Percentiles rank a stretch among this genome's conserved stretches.
Evolutionary conservation across 108 stramenopile species (phyloP).

Genomic region (Asterionellopsis glacialis): DNA sequence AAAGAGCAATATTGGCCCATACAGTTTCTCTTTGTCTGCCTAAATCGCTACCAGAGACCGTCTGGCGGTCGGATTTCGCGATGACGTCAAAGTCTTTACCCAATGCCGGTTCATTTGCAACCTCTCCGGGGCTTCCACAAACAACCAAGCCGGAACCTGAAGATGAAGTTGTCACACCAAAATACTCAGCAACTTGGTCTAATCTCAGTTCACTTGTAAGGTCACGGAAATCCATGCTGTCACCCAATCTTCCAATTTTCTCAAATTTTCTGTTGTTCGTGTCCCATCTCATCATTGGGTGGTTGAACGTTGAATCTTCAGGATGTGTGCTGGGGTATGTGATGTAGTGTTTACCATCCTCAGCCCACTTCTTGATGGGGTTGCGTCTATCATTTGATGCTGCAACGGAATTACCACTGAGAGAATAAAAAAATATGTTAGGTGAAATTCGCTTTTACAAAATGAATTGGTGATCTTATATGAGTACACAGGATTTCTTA

Average conservation of each 20-base stretch:
- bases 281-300: constrained; percentile 36
- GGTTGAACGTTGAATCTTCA: not conserved
- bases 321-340: constrained; percentile 8
- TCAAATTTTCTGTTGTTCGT: constrained; percentile 14
- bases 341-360: not conserved
- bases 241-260: constrained; percentile 28
- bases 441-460: too few species aligned
- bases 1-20: constrained; percentile 57
- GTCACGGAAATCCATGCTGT: constrained; percentile 9
- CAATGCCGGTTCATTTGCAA: constrained; percentile 22
- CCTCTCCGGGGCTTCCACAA: constrained; percentile 48
- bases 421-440: too few species aligned
- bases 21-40: constrained; percentile 27
- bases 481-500: not conserved
- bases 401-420: too few species aligned
- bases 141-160: constrained; percentile 2
- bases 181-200: not conserved
- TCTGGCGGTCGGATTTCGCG: too few species aligned
- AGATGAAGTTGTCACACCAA: not conserved
- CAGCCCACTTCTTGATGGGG: constrained; percentile 6
- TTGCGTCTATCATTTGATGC: not conserved
- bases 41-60: not conserved
- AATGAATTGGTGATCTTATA: too few species aligned
- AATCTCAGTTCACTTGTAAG: not conserved
- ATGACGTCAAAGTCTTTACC: too few species aligned